Evolutionary conservation across 2,329 filamentous ascomycete species (phyloP).

Genomic region (Monilinia vaccinii-corymbosi): DNA sequence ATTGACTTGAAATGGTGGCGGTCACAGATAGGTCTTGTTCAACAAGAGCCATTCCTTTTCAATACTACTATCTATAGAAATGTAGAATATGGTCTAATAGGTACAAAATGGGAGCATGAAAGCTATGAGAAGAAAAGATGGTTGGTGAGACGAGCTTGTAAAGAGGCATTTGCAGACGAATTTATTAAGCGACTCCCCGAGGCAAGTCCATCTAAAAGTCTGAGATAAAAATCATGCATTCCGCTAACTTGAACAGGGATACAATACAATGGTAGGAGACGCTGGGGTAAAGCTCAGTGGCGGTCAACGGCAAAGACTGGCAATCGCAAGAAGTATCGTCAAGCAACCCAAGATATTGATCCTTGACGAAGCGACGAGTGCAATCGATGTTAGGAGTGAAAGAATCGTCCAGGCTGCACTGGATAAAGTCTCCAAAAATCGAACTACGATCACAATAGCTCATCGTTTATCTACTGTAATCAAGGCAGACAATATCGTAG

Average conservation of each 20-base stretch:
- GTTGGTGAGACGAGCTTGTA: conserved; percentile 36
- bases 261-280: conserved; percentile 66
- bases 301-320: conserved; percentile 65
- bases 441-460: conserved; percentile 89
- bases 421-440: conserved; percentile 68
- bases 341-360: conserved; percentile 48
- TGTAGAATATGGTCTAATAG: conserved; percentile 18
- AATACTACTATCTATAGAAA: conserved; percentile 36
- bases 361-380: conserved; percentile 52
- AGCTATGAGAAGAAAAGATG: conserved; percentile 12
- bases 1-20: conserved; percentile 31
- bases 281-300: conserved; percentile 69
- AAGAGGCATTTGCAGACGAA: conserved; percentile 46
- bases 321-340: conserved; percentile 53
- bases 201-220: conserved; percentile 20
- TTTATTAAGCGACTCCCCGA: conserved; percentile 43
- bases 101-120: conserved; percentile 16
- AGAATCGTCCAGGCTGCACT: conserved; percentile 83
- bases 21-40: conserved; percentile 41
- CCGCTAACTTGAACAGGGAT: conserved; percentile 37
- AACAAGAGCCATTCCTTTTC: conserved; percentile 45
- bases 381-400: conserved; percentile 77
- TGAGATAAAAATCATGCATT: neutral
- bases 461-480: conserved; percentile 82
- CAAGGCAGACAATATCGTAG: conserved; percentile 81